A percentile compares a stretch with the other conserved stretches of the same genome.
Conservation (phyloP, 768 basidiomycete species). For the Saitozyma sp. region DNA sequence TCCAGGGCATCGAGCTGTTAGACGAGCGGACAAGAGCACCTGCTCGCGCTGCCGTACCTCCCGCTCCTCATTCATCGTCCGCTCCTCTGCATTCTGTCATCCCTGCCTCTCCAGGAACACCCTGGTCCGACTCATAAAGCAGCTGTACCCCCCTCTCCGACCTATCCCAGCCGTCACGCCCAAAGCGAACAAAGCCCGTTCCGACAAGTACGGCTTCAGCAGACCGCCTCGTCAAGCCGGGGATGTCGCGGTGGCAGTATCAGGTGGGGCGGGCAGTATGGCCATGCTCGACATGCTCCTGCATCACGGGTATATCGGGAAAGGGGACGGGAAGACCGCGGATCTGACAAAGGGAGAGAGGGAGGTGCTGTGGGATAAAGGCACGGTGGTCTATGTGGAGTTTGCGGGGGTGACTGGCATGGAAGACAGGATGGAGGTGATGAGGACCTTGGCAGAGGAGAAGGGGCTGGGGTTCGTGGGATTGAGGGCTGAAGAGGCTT, state of each 20-base stretch:
- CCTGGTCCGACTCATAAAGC: slow-evolving; percentile 17
- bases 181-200: neutral
- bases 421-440: slow-evolving; percentile 23
- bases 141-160: slow-evolving; percentile 28
- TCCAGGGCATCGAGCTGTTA: slow-evolving; percentile 24
- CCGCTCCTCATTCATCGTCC: slow-evolving; percentile 36
- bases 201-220: slow-evolving; percentile 1
- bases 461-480: slow-evolving; percentile 27
- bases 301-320: slow-evolving; percentile 28
- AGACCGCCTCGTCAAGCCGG: slow-evolving; percentile 37
- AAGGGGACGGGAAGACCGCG: slow-evolving; percentile 16
- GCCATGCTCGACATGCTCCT: slow-evolving; percentile 40
- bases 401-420: slow-evolving; percentile 35
- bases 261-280: slow-evolving; percentile 45
- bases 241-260: slow-evolving; percentile 34
- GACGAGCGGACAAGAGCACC: slow-evolving; percentile 22
- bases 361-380: slow-evolving; percentile 39
- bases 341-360: slow-evolving; percentile 41
- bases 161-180: neutral
- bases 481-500: slow-evolving; percentile 45
- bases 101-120: slow-evolving; percentile 26
- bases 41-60: slow-evolving; percentile 39
- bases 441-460: slow-evolving; percentile 15
- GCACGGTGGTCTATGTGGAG: slow-evolving; percentile 47
- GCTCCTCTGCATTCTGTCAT: slow-evolving; percentile 42